Evolutionary conservation across 345 rosid genomes (phyloP).

Genomic region (Populus alba): DNA sequence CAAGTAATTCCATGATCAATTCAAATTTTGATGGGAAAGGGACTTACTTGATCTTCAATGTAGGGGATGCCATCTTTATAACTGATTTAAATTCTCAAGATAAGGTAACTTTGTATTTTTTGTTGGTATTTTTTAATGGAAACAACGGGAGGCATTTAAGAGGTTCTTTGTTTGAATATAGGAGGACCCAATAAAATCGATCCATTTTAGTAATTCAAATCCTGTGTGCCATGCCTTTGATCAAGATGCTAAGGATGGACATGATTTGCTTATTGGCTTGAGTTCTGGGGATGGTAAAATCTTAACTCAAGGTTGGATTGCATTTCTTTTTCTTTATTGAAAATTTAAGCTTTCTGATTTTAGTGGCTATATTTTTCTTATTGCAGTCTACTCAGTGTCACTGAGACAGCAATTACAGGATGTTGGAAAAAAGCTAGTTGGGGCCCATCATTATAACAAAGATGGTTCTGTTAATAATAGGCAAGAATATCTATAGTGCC

Average conservation of each 20-base stretch:
- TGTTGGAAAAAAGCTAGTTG: conserved; percentile 90
- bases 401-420: conserved; percentile 98
- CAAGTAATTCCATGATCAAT: conserved; percentile 53
- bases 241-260: conserved; percentile 94
- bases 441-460: conserved; percentile 91
- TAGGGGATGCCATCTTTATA: conserved; percentile 86
- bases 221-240: conserved; percentile 97
- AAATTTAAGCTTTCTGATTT: conserved; percentile 15
- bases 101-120: conserved; percentile 53
- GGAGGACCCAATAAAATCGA: conserved; percentile 99
- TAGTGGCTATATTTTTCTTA: conserved; percentile 29
- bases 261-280: conserved; percentile 90
- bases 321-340: conserved; percentile 12
- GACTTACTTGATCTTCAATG: conserved; percentile 90
- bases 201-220: conserved; percentile 87
- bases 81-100: conserved; percentile 97
- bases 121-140: not conserved
- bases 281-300: conserved; percentile 92
- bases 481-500: conserved; percentile 38
- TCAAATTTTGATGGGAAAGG: conserved; percentile 96
- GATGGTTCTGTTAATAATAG: conserved; percentile 90
- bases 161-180: conserved; percentile 35
- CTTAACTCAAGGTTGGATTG: conserved; percentile 14
- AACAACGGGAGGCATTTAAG: conserved; percentile 16
- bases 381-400: conserved; percentile 94